Evolutionary conservation across 192 early-diverging fungal species (phyloP).

Genomic region (Phlyctochytrium planicorne): DNA sequence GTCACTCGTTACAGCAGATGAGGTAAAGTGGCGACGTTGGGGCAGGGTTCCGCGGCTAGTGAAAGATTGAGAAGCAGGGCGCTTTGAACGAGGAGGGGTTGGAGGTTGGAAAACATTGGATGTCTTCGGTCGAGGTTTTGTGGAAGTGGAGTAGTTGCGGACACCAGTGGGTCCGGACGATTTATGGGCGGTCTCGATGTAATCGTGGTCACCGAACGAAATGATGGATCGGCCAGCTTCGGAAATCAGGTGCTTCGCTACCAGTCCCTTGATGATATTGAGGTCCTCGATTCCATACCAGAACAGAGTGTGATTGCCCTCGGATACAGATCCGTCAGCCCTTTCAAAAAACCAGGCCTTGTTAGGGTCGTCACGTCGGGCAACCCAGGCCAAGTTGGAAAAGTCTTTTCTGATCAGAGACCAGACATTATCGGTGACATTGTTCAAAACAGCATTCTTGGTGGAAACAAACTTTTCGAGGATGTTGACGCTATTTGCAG

Average conservation of each 20-base stretch:
- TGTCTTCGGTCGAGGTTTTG: not conserved
- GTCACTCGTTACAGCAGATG: not conserved
- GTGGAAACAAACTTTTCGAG: constrained; percentile 91
- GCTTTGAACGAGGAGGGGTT: not conserved
- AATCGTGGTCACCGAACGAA: constrained; percentile 1
- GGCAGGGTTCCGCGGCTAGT: not conserved
- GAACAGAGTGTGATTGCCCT: constrained; percentile 78
- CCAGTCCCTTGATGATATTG: constrained; percentile 68
- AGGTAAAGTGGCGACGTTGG: not conserved
- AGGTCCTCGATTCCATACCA: constrained; percentile 91
- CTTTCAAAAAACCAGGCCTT: constrained; percentile 97
- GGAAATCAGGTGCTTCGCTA: constrained; percentile 44
- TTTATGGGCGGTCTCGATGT: not conserved
- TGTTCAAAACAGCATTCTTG: constrained; percentile 85
- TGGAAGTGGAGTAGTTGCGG: constrained; percentile 16
- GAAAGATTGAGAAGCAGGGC: not conserved
- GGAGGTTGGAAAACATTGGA: not conserved
- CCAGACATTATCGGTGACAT: constrained; percentile 97
- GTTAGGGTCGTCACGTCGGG: constrained; percentile 72
- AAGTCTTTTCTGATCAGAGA: constrained; percentile 83
- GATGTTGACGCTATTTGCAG: constrained; percentile 55
- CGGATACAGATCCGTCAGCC: constrained; percentile 82
- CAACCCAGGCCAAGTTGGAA: constrained; percentile 78
- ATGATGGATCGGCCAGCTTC: constrained; percentile 15
- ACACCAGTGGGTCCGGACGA: not conserved